These are phyloP conservation scores for Micromonas pusilla DNA, from an alignment of 139 green algal genomes.

Conservation along the genomic window DNA sequence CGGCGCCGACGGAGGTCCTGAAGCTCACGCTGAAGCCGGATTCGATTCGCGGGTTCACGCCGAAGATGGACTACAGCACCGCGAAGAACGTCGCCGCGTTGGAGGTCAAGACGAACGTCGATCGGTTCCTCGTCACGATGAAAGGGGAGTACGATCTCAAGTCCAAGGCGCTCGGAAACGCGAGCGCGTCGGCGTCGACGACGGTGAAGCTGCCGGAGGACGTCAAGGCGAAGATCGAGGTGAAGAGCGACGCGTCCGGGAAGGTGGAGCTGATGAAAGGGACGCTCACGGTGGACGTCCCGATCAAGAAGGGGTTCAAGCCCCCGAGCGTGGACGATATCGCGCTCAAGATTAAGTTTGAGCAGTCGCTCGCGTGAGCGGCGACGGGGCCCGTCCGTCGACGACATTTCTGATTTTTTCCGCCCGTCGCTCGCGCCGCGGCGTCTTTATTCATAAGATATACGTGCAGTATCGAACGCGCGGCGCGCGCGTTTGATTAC, in stretches of 20 bases:
- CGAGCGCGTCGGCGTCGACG: neutral
- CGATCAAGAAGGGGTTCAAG: neutral
- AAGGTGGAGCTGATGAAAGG: neutral
- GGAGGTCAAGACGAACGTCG: neutral
- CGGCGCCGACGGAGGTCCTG: neutral
- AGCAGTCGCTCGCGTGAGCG: no score
- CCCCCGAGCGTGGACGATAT: neutral
- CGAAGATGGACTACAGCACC: neutral
- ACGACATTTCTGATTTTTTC: no score
- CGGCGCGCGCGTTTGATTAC: no score
- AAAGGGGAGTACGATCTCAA: conserved; percentile 1
- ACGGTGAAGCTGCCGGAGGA: neutral
- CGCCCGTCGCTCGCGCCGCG: no score
- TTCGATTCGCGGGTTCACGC: neutral
- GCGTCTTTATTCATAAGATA: no score
- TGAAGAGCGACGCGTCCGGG: neutral
- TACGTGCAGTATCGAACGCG: no score
- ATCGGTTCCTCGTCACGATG: neutral
- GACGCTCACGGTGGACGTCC: neutral
- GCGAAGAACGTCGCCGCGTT: neutral
- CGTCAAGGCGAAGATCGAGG: neutral
- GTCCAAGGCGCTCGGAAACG: neutral
- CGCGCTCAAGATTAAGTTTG: neutral
- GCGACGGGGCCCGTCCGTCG: no score
- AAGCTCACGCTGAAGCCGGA: neutral